These are phyloP conservation scores for Phoma sp. DNA, from an alignment of 2,329 filamentous ascomycete species.

Conservation along the genomic window DNA sequence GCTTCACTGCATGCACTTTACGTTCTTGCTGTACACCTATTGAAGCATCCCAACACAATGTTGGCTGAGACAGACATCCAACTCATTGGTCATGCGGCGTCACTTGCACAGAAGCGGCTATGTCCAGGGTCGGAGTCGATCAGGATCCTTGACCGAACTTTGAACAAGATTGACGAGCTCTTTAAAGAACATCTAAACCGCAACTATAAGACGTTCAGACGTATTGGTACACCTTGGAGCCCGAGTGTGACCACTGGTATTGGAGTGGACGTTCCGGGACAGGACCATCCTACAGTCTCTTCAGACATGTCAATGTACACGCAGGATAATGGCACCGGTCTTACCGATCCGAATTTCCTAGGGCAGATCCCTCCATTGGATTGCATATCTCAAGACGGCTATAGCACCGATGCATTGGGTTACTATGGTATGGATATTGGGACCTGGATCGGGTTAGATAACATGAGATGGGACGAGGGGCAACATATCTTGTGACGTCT, in stretches of 20 bases:
- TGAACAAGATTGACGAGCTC: not conserved
- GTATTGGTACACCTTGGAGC: not conserved
- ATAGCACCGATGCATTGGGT: not conserved
- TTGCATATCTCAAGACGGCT: not conserved
- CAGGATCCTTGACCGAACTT: not conserved
- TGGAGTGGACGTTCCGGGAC: not conserved
- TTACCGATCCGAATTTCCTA: not conserved
- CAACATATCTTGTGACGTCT: not conserved
- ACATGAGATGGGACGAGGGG: not conserved
- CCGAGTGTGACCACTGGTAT: not conserved
- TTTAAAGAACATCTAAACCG: not conserved
- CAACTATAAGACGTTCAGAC: not conserved
- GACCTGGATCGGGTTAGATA: not conserved
- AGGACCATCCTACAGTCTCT: not conserved
- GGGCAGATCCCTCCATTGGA: not conserved
- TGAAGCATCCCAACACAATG: not conserved
- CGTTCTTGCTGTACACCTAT: not conserved
- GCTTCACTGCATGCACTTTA: not conserved
- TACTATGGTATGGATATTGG: slow-evolving; percentile 1
- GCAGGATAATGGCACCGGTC: not conserved
- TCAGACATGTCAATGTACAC: not conserved
- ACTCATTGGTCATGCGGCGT: not conserved
- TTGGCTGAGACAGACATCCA: not conserved
- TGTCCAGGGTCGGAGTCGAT: not conserved
- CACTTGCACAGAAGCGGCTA: not conserved